These are phyloP conservation scores for Albugo candida DNA, from an alignment of 352 stramenopile species.

Conservation along the genomic window DNA sequence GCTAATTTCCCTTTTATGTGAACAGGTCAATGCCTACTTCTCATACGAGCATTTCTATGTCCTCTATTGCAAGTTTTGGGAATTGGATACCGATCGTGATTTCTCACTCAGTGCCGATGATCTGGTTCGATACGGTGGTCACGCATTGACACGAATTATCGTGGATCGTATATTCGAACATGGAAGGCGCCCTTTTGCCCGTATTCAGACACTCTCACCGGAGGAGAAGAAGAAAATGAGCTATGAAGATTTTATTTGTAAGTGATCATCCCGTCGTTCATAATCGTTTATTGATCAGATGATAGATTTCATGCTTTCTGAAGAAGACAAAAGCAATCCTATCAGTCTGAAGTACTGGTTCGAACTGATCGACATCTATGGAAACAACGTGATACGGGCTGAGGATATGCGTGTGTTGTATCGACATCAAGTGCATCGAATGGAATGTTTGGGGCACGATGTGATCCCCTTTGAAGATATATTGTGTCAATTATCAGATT, in stretches of 20 bases:
- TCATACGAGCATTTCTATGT: slow-evolving; percentile 99
- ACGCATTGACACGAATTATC: slow-evolving; percentile 71
- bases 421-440: slow-evolving; percentile 86
- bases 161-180: slow-evolving; percentile 77
- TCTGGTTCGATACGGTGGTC: slow-evolving; percentile 63
- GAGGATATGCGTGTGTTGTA: slow-evolving; percentile 94
- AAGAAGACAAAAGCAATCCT: slow-evolving; percentile 97
- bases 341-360: slow-evolving; percentile 97
- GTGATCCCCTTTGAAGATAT: slow-evolving; percentile 97
- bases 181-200: slow-evolving; percentile 57
- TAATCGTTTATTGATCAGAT: background rate
- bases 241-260: slow-evolving; percentile 84
- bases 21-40: slow-evolving; percentile 87
- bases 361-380: slow-evolving; percentile 93
- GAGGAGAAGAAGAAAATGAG: slow-evolving; percentile 82
- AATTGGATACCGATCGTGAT: slow-evolving; percentile 90
- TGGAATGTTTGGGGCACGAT: slow-evolving; percentile 97
- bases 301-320: slow-evolving; percentile 95
- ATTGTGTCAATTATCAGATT: slow-evolving; percentile 91
- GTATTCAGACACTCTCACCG: slow-evolving; percentile 41
- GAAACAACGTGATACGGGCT: slow-evolving; percentile 90
- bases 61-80: slow-evolving; percentile 99
- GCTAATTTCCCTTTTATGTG: background rate
- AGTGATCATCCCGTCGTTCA: background rate
- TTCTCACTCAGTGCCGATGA: slow-evolving; percentile 70